phyloP scores from a whole-genome alignment of 768 basidiomycete species.

The Psilocybe sp. region DNA sequence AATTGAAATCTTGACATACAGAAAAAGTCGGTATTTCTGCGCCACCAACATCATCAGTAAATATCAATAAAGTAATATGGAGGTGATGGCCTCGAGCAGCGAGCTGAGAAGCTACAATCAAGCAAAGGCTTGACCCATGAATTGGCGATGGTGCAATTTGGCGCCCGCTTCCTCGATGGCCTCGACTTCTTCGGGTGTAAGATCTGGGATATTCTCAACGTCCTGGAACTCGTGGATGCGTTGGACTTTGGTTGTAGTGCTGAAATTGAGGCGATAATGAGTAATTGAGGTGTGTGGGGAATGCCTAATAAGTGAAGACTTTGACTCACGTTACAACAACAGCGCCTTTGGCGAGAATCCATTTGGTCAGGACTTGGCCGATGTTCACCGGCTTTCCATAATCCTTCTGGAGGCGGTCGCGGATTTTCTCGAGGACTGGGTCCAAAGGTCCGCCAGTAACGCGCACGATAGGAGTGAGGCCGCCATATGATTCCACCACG shows the following conservation, averaged over 20 bases:
- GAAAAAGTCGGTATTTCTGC: too few relatives aligned
- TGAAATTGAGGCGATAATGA: conserved; percentile 15
- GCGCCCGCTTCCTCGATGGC: conserved; percentile 58
- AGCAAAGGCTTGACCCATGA: conserved; percentile 36
- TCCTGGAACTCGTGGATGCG: conserved; percentile 45
- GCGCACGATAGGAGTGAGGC: conserved; percentile 43
- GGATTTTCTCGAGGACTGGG: conserved; percentile 47
- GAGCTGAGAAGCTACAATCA: too few relatives aligned
- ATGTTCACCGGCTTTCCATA: conserved; percentile 41
- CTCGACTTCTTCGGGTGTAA: conserved; percentile 57
- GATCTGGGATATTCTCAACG: conserved; percentile 40
- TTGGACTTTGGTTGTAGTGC: conserved; percentile 45
- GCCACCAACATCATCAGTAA: too few relatives aligned
- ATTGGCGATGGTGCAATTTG: conserved; percentile 41
- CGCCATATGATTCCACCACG: conserved; percentile 64
- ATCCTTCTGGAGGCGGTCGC: conserved; percentile 45
- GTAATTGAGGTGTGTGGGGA: neutral
- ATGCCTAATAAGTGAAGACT: neutral
- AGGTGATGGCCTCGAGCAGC: too few relatives aligned
- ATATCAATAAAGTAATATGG: too few relatives aligned
- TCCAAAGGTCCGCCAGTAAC: conserved; percentile 58
- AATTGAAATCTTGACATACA: too few relatives aligned
- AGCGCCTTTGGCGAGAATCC: conserved; percentile 63
- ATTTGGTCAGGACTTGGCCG: conserved; percentile 66
- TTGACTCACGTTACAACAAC: conserved; percentile 59